Evolutionary conservation across 2,329 filamentous ascomycete genomes (phyloP).

Genomic region (Ascochyta lentis): DNA sequence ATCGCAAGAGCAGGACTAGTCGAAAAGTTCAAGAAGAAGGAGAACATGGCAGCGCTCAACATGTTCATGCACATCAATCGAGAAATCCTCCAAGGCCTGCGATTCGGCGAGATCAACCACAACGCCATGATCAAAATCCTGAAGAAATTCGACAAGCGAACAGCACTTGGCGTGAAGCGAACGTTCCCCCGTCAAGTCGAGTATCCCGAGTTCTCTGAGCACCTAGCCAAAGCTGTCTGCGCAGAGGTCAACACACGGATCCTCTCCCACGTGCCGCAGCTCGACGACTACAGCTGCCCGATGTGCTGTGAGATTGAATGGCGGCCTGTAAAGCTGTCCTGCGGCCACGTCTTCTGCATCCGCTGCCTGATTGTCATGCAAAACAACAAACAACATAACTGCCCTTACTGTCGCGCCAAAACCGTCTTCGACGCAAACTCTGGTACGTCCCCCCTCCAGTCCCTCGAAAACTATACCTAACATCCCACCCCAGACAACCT

Average conservation of each 20-base stretch:
- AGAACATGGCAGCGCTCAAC: constrained; percentile 69
- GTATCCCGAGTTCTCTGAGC: constrained; percentile 64
- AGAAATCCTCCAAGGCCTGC: constrained; percentile 77
- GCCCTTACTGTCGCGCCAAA: constrained; percentile 77
- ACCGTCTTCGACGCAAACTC: constrained; percentile 74
- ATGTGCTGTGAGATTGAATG: constrained; percentile 82
- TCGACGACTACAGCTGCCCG: constrained; percentile 85
- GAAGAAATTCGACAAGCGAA: constrained; percentile 91
- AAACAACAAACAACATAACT: constrained; percentile 69
- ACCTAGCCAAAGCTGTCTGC: constrained; percentile 77
- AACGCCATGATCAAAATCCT: constrained; percentile 81
- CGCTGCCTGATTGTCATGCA: constrained; percentile 83
- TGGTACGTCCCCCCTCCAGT: constrained; percentile 52
- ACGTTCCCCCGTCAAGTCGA: constrained; percentile 67
- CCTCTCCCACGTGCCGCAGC: constrained; percentile 75
- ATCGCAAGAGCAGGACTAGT: constrained; percentile 66
- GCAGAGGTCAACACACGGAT: constrained; percentile 76
- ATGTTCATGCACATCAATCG: constrained; percentile 77
- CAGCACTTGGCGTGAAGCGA: constrained; percentile 71
- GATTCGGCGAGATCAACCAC: constrained; percentile 84
- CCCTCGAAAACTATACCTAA: not conserved
- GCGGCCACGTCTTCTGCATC: constrained; percentile 82
- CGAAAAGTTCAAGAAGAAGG: constrained; percentile 67
- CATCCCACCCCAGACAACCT: constrained; percentile 64
- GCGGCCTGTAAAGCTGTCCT: constrained; percentile 78